These are phyloP conservation scores for Fonsecaea pedrosoi DNA, from an alignment of 2,329 filamentous ascomycete genomes.

Conservation along the genomic window DNA sequence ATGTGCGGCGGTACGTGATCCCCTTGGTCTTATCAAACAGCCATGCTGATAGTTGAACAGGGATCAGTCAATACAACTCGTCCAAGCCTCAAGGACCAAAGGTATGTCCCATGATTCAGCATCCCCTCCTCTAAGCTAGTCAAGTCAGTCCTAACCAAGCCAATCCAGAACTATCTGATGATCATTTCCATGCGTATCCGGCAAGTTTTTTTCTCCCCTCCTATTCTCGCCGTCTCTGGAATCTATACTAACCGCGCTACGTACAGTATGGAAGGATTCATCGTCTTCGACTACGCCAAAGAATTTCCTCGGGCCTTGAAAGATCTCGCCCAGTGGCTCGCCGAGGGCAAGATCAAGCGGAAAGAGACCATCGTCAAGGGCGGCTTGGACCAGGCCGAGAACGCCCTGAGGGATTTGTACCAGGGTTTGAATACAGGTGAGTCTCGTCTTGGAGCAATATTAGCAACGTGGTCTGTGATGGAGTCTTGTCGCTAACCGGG, in stretches of 20 bases:
- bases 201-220: constrained; percentile 40
- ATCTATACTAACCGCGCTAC: too few relatives aligned
- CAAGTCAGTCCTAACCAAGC: neutral
- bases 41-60: constrained; percentile 50
- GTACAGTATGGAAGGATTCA: constrained; percentile 71
- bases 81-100: constrained; percentile 62
- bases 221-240: too few relatives aligned
- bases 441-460: neutral
- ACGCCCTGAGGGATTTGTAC: constrained; percentile 69
- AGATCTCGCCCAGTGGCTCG: constrained; percentile 71
- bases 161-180: constrained; percentile 58
- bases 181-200: constrained; percentile 62
- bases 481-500: constrained; percentile 9
- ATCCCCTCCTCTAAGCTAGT: too few relatives aligned
- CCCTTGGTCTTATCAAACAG: constrained; percentile 59
- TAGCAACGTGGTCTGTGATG: neutral
- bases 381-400: constrained; percentile 69
- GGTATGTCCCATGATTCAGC: constrained; percentile 48
- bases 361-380: constrained; percentile 74
- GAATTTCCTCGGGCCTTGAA: constrained; percentile 65
- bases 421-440: constrained; percentile 74
- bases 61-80: constrained; percentile 72
- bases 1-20: constrained; percentile 71
- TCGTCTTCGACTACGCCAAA: constrained; percentile 70
- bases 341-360: constrained; percentile 73